Percentiles rank a stretch among this genome's conserved stretches.
Evolutionary conservation across 495 filamentous ascomycete species (phyloP).

Genomic region (Collariella sp.): DNA sequence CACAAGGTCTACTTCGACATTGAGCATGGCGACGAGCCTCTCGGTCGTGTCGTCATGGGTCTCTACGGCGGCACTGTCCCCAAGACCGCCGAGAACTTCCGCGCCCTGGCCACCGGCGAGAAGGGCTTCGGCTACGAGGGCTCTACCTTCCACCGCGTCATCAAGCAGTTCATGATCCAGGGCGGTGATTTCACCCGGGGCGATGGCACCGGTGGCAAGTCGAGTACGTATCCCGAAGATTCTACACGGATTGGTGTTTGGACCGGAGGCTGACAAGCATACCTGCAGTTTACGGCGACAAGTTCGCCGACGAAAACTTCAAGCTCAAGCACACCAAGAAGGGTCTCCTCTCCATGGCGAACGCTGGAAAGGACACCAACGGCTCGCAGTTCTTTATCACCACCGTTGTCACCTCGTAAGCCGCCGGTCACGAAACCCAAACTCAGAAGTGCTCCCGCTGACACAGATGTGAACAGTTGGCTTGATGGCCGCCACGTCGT

Average conservation of each 20-base stretch:
- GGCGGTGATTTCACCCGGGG: conserved; percentile 97
- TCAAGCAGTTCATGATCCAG: conserved; percentile 98
- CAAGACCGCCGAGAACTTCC: conserved; percentile 96
- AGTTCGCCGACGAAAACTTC: conserved; percentile 99
- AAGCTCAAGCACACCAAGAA: conserved; percentile 78
- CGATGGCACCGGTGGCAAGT: conserved; percentile 96
- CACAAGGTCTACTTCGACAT: conserved; percentile 97
- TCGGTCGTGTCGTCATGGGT: conserved; percentile 86
- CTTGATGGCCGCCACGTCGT: conserved; percentile 85
- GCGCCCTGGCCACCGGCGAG: conserved; percentile 91
- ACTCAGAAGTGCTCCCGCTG: conserved; percentile 15
- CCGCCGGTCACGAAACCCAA: not conserved
- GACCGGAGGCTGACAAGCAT: not conserved
- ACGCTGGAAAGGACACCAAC: conserved; percentile 95
- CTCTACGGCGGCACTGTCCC: conserved; percentile 98
- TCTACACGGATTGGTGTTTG: not conserved
- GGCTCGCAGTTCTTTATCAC: conserved; percentile 98
- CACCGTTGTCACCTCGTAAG: conserved; percentile 73
- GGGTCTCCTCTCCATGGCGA: conserved; percentile 78
- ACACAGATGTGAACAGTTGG: conserved; percentile 48
- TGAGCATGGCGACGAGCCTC: conserved; percentile 71
- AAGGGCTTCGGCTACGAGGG: conserved; percentile 95
- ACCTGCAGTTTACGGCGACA: conserved; percentile 71
- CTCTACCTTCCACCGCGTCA: conserved; percentile 95
- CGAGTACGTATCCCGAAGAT: conserved; percentile 42